Percentiles rank a stretch among this genome's conserved stretches.
Conservation (phyloP, 1,139 yeast genomes). For the Diutina neorugosa region DNA sequence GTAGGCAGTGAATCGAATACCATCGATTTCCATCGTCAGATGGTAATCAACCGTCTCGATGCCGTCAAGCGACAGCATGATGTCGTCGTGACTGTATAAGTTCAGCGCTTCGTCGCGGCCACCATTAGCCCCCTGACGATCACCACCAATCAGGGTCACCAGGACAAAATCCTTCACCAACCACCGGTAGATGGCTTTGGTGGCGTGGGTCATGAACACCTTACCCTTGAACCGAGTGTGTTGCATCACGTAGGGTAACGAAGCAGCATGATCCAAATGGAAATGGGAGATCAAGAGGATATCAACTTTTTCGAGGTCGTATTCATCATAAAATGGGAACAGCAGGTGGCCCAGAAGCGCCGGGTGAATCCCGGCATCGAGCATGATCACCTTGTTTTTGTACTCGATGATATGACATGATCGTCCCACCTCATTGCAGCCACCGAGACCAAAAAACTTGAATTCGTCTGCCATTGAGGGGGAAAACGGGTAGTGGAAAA, state of each 20-base stretch:
- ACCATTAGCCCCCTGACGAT: constrained; percentile 12
- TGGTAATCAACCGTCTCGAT: constrained; percentile 94
- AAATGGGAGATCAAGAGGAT: constrained; percentile 82
- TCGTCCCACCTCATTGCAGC: constrained; percentile 97
- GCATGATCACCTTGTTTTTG: constrained; percentile 92
- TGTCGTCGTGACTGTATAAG: constrained; percentile 83
- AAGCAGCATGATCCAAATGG: constrained; percentile 96
- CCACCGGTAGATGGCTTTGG: constrained; percentile 97
- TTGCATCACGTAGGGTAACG: constrained; percentile 95
- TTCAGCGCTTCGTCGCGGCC: constrained; percentile 23
- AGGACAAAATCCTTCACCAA: constrained; percentile 85
- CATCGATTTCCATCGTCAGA: constrained; percentile 88
- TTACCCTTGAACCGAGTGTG: constrained; percentile 90
- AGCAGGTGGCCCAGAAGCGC: constrained; percentile 86
- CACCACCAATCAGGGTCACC: constrained; percentile 53
- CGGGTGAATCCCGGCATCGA: constrained; percentile 98
- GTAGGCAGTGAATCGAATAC: constrained; percentile 90
- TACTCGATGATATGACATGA: constrained; percentile 88
- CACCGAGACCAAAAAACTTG: constrained; percentile 91
- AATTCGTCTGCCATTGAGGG: constrained; percentile 25
- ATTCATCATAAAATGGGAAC: constrained; percentile 90
- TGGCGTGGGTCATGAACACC: constrained; percentile 98
- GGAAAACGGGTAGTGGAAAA: not conserved
- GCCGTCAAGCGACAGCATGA: constrained; percentile 73
- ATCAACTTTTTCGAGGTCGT: constrained; percentile 80